Evolutionary conservation across 352 stramenopile species (phyloP), one percentile per base, ranked within the genome.

Genomic region (Aphanomyces stellatus): DNA sequence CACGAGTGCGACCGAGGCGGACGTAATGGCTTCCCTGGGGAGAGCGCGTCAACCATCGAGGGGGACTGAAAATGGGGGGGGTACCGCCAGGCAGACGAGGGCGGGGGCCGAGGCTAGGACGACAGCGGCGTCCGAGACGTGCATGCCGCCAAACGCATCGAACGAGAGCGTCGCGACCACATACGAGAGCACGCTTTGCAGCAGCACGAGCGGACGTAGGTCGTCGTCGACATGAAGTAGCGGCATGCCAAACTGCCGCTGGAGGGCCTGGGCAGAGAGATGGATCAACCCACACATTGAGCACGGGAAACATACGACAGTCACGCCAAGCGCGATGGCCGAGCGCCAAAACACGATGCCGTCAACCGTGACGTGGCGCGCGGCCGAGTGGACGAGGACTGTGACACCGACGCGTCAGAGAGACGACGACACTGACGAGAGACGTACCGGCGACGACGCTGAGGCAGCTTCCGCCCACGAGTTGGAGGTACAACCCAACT

Each of bases 111-210:
- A 76, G 46, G 85, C 88, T 53, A 85, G 79, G 41, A 90, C 71
- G 17, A 87, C 80, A 43, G 76, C 80, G 7, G 82, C 80, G 34
- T 91, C 82, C 1, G 80, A 82, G 4, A 91, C 71, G 53, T 87
- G 76, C 80, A 91, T 88, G 28, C 79, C 71, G 22, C 77, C 78
- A 56, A 88, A 83, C 10, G 79, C 80, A 67, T 87, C 88, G 66
- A 89, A 91, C 55, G 75, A 73, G 59, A 89, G 78, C 27, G 74
- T 73, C 41, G 88, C 87, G 4, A 72, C 79, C 2, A 71, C 70
- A 8, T 80, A 87, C 11, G 78, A 78, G 46, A 87, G 71, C 31
- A 82, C 62, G 53, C 74, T 78, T 51, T 77, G 74, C 34, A 79
- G 85, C 37, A 88, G 76, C 27, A 93, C 69, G 70, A 88, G 80